A percentile compares a stretch with the other conserved stretches of the same genome.
Evolutionary conservation across 2,329 filamentous ascomycete species (phyloP).

Genomic region (Xylariaceae sp.): DNA sequence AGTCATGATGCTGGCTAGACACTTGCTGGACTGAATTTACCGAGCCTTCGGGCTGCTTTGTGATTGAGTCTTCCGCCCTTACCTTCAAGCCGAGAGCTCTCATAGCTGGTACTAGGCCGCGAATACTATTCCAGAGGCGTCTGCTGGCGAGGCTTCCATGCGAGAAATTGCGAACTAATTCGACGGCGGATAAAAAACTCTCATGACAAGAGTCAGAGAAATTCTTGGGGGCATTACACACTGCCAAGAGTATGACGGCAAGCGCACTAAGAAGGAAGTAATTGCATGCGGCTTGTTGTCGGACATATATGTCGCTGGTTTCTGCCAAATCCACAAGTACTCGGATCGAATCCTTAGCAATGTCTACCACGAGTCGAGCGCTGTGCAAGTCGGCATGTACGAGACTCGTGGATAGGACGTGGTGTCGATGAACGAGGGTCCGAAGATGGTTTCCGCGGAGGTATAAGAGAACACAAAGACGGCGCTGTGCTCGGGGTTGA

Average conservation of each 20-base stretch:
- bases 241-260: conserved; percentile 11
- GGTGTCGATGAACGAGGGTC: neutral
- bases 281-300: conserved; percentile 12
- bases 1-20: neutral
- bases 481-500: neutral
- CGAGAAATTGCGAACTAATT: conserved; percentile 7
- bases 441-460: conserved; percentile 5
- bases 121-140: conserved; percentile 16
- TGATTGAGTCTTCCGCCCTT: neutral
- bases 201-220: conserved; percentile 8
- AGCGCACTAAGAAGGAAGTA: conserved; percentile 14
- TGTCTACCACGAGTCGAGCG: neutral
- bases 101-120: conserved; percentile 9
- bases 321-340: conserved; percentile 15
- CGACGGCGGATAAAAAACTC: conserved; percentile 5
- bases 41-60: neutral
- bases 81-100: conserved; percentile 4
- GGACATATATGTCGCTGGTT: conserved; percentile 9
- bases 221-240: conserved; percentile 12
- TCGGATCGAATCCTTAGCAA: conserved; percentile 12
- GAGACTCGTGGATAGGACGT: conserved; percentile 4
- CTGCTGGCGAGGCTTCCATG: conserved; percentile 2
- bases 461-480: neutral
- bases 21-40: neutral
- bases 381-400: neutral